Evolutionary conservation across 495 filamentous ascomycete species (phyloP), one percentile per base, ranked within the genome.

Genomic region (Parachaetomium inaequale): DNA sequence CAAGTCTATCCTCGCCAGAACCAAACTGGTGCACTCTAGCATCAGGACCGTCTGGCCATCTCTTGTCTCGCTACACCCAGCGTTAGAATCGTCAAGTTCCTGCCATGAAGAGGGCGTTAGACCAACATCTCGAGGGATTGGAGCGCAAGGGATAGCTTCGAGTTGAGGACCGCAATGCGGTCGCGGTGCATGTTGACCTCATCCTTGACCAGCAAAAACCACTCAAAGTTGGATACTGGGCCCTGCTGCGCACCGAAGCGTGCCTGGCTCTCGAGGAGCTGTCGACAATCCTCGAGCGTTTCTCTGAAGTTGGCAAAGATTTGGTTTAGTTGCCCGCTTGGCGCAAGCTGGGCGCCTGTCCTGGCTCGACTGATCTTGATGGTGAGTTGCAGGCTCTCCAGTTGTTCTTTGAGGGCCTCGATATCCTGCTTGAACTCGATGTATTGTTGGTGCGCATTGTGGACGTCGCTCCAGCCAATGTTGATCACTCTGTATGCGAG

Each of bases 111-210:
- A n/a, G n/a, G n/a, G n/a, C n/a, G n/a, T n/a, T n/a, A n/a, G 31
- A 54, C 50, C 0, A 43, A 62, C 61, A 67, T 59, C 11, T 62
- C 52, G 17, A 66, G 26, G 2, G 32, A 55, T 29, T 55, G 52
- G 5, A 58, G 47, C 21, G 55, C 53, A 7, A 55, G 19, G 5
- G 45, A 58, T 3, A 67, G 31, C 19, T 68, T 68, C 31, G 62
- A 51, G 34, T 59, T 62, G 42, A 51, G 58, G 3, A 59, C 32
- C 10, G 62, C 58, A 42, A 68, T 64, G 36, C 66, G 66, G 38
- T 68, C 66, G 12, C 66, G 59, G 31, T 55, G 50, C 23, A 62
- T 62, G 4, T 34, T 23, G 14, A 68, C 34, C 7, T 68, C 66
- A 31, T 68, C 61, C 26, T 59, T 62, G 43, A 63, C 66, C 23